These are phyloP conservation scores for Acanthochlamys bracteata DNA, from an alignment of 106 monocot species.

Conservation along the genomic window DNA sequence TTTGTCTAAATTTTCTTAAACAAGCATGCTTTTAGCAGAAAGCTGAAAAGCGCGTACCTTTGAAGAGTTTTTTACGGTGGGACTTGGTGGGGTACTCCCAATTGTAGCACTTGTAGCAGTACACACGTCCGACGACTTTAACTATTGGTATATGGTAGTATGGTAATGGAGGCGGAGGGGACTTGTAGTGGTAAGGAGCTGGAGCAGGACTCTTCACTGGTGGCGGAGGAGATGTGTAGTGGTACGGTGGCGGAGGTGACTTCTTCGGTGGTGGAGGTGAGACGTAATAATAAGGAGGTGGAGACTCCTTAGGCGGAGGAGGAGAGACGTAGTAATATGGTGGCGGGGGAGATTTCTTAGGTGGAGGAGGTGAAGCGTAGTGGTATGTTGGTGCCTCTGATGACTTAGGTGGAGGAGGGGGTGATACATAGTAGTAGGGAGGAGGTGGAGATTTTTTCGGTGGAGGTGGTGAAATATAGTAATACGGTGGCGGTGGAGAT, in stretches of 20 bases:
- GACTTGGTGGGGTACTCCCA: background rate
- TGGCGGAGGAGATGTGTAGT: constrained; percentile 13
- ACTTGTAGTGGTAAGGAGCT: constrained; percentile 17
- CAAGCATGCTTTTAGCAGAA: background rate
- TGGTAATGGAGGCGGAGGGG: constrained; percentile 17
- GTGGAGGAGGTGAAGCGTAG: constrained; percentile 16
- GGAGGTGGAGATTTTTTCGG: constrained; percentile 7
- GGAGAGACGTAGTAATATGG: constrained; percentile 11
- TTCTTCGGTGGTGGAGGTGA: constrained; percentile 11
- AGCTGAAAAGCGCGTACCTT: constrained; percentile 1
- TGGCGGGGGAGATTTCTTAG: constrained; percentile 1
- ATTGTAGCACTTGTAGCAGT: constrained; percentile 8
- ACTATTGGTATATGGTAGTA: background rate
- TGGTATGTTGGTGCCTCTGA: constrained; percentile 10
- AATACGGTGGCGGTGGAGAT: constrained; percentile 4
- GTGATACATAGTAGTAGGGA: constrained; percentile 12
- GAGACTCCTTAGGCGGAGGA: constrained; percentile 10
- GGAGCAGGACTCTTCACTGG: constrained; percentile 1
- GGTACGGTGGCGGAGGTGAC: constrained; percentile 7
- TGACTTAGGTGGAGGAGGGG: constrained; percentile 8
- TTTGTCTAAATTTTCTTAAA: background rate
- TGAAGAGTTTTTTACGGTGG: constrained; percentile 1
- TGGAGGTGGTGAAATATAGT: constrained; percentile 5
- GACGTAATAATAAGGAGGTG: constrained; percentile 17
- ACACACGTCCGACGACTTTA: constrained; percentile 3